Conservation (phyloP, 2,329 filamentous ascomycete genomes). For the Cercospora janseana region DNA sequence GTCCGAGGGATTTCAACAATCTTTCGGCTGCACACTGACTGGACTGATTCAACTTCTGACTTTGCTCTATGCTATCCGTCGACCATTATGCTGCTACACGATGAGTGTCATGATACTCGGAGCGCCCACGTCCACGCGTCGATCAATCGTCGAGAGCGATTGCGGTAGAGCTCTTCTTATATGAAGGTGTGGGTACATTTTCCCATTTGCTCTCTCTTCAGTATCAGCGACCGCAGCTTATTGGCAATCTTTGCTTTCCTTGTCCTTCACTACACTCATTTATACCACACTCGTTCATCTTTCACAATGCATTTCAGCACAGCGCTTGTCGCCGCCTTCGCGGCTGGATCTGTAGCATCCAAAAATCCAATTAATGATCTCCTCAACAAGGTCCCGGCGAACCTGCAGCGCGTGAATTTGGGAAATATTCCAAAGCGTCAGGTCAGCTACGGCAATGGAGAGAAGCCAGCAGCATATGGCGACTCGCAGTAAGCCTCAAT, state of each 20-base stretch:
- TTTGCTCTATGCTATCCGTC: neutral
- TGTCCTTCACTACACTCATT: neutral
- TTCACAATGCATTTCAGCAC: slow-evolving; percentile 8
- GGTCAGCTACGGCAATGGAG: neutral
- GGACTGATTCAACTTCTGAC: slow-evolving; percentile 2
- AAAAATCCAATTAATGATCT: too few relatives aligned
- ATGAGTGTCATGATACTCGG: slow-evolving; percentile 2
- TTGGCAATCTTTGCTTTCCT: neutral
- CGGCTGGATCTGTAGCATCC: slow-evolving; percentile 1
- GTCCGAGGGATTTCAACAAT: neutral
- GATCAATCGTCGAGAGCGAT: neutral
- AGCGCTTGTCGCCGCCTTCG: slow-evolving; percentile 9
- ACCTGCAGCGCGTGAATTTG: too few relatives aligned
- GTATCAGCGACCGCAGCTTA: neutral
- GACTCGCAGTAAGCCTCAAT: too few relatives aligned
- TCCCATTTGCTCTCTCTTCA: slow-evolving; percentile 4
- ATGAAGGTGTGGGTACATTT: too few relatives aligned
- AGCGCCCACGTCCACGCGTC: neutral
- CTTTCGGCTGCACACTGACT: neutral
- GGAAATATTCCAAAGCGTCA: neutral
- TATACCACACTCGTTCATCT: neutral
- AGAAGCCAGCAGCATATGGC: neutral
- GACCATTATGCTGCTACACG: neutral
- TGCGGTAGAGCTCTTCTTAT: too few relatives aligned
- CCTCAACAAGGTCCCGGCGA: too few relatives aligned